Conservation (phyloP, 805 yeast genomes). For the Zygoascus bituminiphila region DNA sequence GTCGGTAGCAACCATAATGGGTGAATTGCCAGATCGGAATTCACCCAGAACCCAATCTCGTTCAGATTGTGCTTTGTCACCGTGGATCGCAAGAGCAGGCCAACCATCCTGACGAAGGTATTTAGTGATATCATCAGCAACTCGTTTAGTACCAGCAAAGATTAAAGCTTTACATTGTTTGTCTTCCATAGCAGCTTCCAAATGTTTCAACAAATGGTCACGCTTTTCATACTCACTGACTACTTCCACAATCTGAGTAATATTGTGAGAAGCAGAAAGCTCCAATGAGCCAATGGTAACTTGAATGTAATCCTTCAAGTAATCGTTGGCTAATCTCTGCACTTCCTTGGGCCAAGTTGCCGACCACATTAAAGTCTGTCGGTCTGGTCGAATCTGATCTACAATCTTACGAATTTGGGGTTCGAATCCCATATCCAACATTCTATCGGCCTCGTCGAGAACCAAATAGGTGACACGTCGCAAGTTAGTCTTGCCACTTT, state of each 20-base stretch:
- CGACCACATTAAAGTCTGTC: slow-evolving; percentile 99
- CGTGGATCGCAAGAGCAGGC: slow-evolving; percentile 98
- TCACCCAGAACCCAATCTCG: slow-evolving; percentile 98
- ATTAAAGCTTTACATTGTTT: slow-evolving; percentile 70
- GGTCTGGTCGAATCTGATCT: slow-evolving; percentile 97
- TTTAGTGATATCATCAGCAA: slow-evolving; percentile 90
- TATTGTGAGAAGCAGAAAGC: slow-evolving; percentile 92
- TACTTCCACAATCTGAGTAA: slow-evolving; percentile 89
- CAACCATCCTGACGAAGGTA: slow-evolving; percentile 93
- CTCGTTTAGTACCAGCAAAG: slow-evolving; percentile 95
- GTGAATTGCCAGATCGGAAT: slow-evolving; percentile 86
- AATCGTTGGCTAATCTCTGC: slow-evolving; percentile 85
- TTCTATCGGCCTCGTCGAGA: slow-evolving; percentile 98
- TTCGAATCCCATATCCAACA: slow-evolving; percentile 99
- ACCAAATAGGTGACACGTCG: slow-evolving; percentile 95
- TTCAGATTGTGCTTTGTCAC: slow-evolving; percentile 95
- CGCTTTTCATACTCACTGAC: slow-evolving; percentile 88
- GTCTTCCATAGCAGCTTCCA: slow-evolving; percentile 66
- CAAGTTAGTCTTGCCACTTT: slow-evolving; percentile 87
- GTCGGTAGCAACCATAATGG: slow-evolving; percentile 98
- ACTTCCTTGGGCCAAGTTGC: slow-evolving; percentile 99
- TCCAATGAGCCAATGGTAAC: slow-evolving; percentile 95
- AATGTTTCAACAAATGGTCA: slow-evolving; percentile 76
- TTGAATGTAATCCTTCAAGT: slow-evolving; percentile 86
- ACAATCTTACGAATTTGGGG: slow-evolving; percentile 98